Evolutionary conservation across 2,329 filamentous ascomycete species (phyloP).

Genomic region (Aspergillus sp.): DNA sequence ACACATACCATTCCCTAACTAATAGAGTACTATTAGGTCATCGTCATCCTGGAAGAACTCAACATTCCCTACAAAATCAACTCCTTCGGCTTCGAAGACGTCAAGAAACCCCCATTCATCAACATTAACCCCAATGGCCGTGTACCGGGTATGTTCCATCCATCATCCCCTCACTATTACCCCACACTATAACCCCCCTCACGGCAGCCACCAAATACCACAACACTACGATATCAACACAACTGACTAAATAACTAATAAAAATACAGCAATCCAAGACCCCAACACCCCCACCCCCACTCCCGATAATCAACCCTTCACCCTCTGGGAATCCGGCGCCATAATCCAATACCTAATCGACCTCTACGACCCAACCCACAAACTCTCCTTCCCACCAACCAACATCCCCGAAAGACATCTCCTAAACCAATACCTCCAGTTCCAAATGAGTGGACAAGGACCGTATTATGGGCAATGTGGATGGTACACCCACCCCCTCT

Average conservation of each 20-base stretch:
- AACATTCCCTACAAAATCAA: neutral
- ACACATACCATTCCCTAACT: neutral
- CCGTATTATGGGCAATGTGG: slow-evolving; percentile 11
- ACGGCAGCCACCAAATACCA: neutral
- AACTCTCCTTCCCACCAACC: neutral
- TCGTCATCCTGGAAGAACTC: neutral
- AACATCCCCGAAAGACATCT: neutral
- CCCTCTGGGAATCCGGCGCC: slow-evolving; percentile 41
- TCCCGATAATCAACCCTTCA: neutral
- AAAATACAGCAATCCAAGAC: neutral
- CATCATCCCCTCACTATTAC: neutral
- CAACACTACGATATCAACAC: neutral
- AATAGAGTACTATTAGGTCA: neutral
- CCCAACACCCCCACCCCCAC: neutral
- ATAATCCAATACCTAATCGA: slow-evolving; percentile 52
- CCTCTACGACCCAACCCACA: slow-evolving; percentile 8
- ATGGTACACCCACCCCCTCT: neutral
- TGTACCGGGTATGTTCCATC: neutral
- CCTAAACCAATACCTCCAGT: slow-evolving; percentile 9
- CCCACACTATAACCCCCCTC: neutral
- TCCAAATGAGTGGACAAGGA: slow-evolving; percentile 11
- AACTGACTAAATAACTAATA: neutral
- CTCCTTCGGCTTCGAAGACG: neutral
- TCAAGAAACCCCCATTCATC: neutral
- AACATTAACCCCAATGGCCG: neutral